phyloP scores from a whole-genome alignment of 2,329 filamentous ascomycete genomes.

The Neonectria ditissima region DNA sequence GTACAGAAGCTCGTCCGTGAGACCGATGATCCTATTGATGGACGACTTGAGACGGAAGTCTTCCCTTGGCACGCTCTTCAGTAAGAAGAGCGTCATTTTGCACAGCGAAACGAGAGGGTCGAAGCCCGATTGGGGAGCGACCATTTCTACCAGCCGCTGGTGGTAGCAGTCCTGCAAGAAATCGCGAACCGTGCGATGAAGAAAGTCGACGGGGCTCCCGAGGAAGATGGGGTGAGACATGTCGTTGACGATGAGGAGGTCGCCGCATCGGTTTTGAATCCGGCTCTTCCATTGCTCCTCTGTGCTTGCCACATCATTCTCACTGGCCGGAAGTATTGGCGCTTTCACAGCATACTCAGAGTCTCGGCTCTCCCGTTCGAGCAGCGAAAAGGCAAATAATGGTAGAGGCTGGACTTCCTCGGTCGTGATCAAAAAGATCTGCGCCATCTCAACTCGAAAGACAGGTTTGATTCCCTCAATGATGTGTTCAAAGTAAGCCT shows the following conservation, averaged over 20 bases:
- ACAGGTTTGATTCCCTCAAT: not conserved
- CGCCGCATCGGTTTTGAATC: constrained; percentile 16
- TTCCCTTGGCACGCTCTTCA: not conserved
- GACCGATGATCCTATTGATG: constrained; percentile 14
- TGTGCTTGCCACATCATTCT: too few relatives aligned
- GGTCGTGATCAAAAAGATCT: constrained; percentile 11
- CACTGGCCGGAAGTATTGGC: not conserved
- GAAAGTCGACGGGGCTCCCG: constrained; percentile 15
- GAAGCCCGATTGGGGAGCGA: too few relatives aligned
- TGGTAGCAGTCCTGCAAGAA: constrained; percentile 5
- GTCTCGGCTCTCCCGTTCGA: not conserved
- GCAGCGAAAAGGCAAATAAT: constrained; percentile 12
- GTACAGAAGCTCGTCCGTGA: constrained; percentile 16
- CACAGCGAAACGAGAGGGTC: not conserved
- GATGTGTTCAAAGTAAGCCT: constrained; percentile 9
- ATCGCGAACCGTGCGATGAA: constrained; percentile 10
- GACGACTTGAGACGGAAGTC: not conserved
- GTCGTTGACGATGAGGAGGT: constrained; percentile 18
- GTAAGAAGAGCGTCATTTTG: not conserved
- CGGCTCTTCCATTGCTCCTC: constrained; percentile 7
- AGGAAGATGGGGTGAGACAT: constrained; percentile 12
- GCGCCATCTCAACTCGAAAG: constrained; percentile 2
- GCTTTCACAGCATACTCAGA: not conserved
- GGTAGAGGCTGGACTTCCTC: constrained; percentile 19
- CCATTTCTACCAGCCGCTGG: not conserved